These are phyloP conservation scores for Petunia hybrid DNA, from an alignment of 305 asterid species.

Conservation along the genomic window DNA sequence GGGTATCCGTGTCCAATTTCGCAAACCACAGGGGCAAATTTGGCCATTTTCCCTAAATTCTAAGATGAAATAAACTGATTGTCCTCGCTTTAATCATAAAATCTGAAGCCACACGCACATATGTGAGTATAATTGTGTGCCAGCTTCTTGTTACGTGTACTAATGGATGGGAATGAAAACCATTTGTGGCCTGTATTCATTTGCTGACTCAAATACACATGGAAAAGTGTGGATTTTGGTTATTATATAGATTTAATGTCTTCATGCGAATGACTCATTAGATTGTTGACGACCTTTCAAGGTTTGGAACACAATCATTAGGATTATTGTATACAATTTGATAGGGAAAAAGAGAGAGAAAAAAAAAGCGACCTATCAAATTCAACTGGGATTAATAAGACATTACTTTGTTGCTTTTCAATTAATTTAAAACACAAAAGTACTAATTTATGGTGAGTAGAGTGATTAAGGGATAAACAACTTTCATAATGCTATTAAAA, in stretches of 20 bases:
- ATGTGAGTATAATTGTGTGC: neutral
- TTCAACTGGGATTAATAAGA: neutral
- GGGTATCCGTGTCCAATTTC: too few species aligned
- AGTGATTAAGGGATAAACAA: neutral
- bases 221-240: neutral
- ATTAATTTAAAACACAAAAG: too few species aligned
- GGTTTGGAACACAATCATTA: too few species aligned
- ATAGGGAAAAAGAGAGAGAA: too few species aligned
- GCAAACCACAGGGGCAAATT: too few species aligned
- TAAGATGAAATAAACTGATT: too few species aligned
- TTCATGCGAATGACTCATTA: neutral
- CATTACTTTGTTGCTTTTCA: neutral
- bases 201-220: neutral
- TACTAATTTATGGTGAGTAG: neutral
- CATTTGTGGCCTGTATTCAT: neutral
- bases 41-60: too few species aligned
- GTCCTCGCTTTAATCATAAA: too few species aligned
- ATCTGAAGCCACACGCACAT: neutral
- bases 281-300: too few species aligned
- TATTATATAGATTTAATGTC: neutral
- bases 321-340: too few species aligned
- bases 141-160: neutral
- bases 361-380: neutral
- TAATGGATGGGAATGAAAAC: neutral
- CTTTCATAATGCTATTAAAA: neutral